Percentiles rank a stretch among this genome's conserved stretches.
Evolutionary conservation across 768 basidiomycete species (phyloP).

Genomic region (Tephrocybe sp.): DNA sequence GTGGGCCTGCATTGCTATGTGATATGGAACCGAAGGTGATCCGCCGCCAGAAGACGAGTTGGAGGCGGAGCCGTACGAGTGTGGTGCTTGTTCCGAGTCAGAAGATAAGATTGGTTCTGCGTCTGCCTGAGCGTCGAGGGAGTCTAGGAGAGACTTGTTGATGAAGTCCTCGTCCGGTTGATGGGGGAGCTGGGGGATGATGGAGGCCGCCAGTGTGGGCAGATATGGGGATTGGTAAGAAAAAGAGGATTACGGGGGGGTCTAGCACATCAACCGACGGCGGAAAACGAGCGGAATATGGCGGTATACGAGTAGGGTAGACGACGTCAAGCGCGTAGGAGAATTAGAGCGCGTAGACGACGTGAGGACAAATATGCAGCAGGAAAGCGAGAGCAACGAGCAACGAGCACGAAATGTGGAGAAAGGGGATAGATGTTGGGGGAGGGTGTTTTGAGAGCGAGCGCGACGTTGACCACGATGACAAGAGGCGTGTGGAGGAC

Average conservation of each 20-base stretch:
- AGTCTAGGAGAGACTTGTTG: constrained; percentile 82
- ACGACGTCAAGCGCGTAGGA: constrained; percentile 14
- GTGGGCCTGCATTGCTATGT: constrained; percentile 46
- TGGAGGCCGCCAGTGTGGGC: constrained; percentile 55
- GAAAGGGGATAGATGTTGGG: constrained; percentile 9
- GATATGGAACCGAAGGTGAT: constrained; percentile 58
- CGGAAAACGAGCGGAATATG: constrained; percentile 14
- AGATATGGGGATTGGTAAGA: constrained; percentile 21
- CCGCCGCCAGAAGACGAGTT: constrained; percentile 48
- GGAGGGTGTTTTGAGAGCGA: constrained; percentile 12
- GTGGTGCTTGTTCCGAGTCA: constrained; percentile 49
- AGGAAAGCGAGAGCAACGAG: constrained; percentile 17
- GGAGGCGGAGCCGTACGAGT: constrained; percentile 49
- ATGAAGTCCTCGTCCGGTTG: constrained; percentile 78
- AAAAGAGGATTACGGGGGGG: constrained; percentile 15
- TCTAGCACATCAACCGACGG: constrained; percentile 33
- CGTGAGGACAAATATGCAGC: constrained; percentile 13
- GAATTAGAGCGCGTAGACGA: constrained; percentile 24
- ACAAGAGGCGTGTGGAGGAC: constrained; percentile 21
- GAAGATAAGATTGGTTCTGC: constrained; percentile 63
- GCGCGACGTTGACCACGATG: constrained; percentile 21
- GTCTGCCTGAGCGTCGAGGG: constrained; percentile 82
- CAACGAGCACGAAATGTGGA: constrained; percentile 13
- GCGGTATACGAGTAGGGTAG: constrained; percentile 11
- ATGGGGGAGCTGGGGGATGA: constrained; percentile 37